Conservation (phyloP, 139 green algal genomes). For the Micractinium sp. region DNA sequence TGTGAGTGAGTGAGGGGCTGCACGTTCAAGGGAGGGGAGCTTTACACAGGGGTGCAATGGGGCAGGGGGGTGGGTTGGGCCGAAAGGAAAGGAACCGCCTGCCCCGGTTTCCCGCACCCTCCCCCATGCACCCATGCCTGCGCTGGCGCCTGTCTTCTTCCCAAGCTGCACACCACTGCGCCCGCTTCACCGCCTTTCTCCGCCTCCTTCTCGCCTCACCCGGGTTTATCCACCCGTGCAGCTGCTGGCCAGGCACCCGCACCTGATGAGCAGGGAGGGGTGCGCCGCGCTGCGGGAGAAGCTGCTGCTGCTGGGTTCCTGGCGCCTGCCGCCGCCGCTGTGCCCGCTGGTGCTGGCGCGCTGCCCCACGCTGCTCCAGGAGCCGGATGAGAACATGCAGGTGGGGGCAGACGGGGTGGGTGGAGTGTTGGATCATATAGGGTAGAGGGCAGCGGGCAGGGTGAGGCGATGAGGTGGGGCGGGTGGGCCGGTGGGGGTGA, state of each 20-base stretch:
- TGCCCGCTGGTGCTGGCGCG: conserved; percentile 35
- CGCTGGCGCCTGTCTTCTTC: too few relatives aligned
- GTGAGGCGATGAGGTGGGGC: too few relatives aligned
- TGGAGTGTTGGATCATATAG: too few relatives aligned
- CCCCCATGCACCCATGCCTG: too few relatives aligned
- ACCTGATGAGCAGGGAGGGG: background rate
- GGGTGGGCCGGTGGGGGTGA: too few relatives aligned
- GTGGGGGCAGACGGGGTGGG: background rate
- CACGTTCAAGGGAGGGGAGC: background rate
- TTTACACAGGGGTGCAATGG: background rate
- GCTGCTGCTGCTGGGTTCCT: conserved; percentile 10
- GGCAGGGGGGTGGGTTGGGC: background rate
- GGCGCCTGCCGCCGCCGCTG: conserved; percentile 30
- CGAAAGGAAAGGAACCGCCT: too few relatives aligned
- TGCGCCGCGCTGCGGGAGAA: background rate
- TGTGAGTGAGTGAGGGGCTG: background rate
- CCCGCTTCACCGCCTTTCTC: background rate
- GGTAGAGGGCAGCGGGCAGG: too few relatives aligned
- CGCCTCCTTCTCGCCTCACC: background rate
- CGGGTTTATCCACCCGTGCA: background rate
- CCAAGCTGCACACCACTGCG: background rate
- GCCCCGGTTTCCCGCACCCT: too few relatives aligned
- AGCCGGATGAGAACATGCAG: conserved; percentile 1
- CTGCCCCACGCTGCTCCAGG: conserved; percentile 10
- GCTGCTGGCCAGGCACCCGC: conserved; percentile 10